Base-by-base conservation (phyloP, 306 rosid species). In the Comarum palustre region DNA sequence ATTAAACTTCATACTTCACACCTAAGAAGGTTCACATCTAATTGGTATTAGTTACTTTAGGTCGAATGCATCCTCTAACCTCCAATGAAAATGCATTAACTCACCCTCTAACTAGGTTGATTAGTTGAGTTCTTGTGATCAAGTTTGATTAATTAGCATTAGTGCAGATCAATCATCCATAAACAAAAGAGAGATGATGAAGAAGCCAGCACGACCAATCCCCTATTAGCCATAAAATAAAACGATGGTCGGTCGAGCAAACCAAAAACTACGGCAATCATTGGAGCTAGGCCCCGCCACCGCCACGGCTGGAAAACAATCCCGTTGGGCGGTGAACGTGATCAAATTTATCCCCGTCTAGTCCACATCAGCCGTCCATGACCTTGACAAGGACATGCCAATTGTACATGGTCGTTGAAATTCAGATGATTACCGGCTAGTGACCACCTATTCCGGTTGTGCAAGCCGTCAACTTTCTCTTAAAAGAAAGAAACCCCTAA, bases 291-390 rank as follows among this genome's bases (percentile, higher is more conserved):
- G n/a, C 66, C 45, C 64, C 38, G 50, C 89, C 76, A 68, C 80
- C 75, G 69, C 66, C 19, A 34, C 10, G 43, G 20, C 57, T 32
- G 31, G 25, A 41, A 42, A 27, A 36, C 68, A 27, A 58, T 8
- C n/a, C 57, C 78, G 52, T 64, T 50, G 68, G 86, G 57, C 89
- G 89, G 90, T 76, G 75, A 72, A 12, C 10, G 75, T 27, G 84
- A 80, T 83, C 32, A 31, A 61, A 58, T 50, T 60, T 24, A 54
- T 22, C 71, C 75, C 52, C 36, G 55, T 46, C 50, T 46, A 62
- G 74, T 82, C 77, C 4, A 54, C 79, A 73, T 77, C 80, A 41
- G 42, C 84, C 88, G 82, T 80, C 29, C 83, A 88, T 84, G 90
- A 3, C 38, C n/a, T n/a, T 12, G 65, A 75, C 73, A 74, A 22